Evolutionary conservation across 495 filamentous ascomycete genomes (phyloP).

Genomic region (Penicillium pancosmium): DNA sequence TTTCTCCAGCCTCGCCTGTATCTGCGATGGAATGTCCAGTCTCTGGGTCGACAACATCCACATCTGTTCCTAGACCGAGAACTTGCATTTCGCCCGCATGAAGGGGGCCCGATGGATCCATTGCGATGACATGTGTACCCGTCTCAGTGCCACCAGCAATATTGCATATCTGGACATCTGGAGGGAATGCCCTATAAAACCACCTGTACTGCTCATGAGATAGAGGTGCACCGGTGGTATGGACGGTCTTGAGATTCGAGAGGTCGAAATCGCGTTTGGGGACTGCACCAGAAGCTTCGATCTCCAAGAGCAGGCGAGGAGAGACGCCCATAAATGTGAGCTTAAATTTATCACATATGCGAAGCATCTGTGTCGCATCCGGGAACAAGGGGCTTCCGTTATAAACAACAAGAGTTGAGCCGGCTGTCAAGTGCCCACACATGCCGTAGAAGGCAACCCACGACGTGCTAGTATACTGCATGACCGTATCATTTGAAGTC

Average conservation of each 20-base stretch:
- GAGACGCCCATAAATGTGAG: not conserved
- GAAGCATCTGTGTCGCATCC: constrained; percentile 1
- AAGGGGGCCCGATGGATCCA: not conserved
- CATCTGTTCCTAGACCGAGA: not conserved
- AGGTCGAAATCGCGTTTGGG: not conserved
- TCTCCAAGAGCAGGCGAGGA: not conserved
- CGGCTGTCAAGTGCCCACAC: not conserved
- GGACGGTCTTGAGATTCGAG: not conserved
- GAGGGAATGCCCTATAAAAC: not conserved
- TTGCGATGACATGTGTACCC: not conserved
- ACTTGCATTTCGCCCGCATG: not conserved
- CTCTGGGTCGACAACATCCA: not conserved
- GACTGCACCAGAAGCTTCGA: not conserved
- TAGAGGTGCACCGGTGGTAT: not conserved
- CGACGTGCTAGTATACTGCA: not conserved
- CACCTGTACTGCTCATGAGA: not conserved
- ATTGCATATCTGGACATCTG: not conserved
- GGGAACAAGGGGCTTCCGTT: not conserved
- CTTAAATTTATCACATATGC: constrained; percentile 1
- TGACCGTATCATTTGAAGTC: not conserved
- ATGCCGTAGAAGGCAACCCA: constrained; percentile 2
- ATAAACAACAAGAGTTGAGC: constrained; percentile 1
- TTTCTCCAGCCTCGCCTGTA: not conserved
- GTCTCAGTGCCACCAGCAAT: not conserved
- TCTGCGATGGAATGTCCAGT: not conserved